phyloP scores from a whole-genome alignment of 352 stramenopile genomes.

The Pythium plurisporium region DNA sequence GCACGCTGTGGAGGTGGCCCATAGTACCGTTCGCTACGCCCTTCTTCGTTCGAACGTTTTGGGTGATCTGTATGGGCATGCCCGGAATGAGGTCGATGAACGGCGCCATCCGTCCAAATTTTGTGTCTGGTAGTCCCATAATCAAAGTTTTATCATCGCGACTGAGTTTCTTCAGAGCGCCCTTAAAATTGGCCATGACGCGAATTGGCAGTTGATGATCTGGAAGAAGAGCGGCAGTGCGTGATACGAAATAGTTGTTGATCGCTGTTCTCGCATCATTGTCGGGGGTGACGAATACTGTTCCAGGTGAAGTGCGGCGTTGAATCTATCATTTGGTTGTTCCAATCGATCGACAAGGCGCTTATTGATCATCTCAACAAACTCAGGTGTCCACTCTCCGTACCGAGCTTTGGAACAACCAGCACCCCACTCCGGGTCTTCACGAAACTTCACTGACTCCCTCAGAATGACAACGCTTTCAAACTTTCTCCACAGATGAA shows the following conservation, averaged over 20 bases:
- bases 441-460: constrained; percentile 23
- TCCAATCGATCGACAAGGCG: background rate
- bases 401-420: constrained; percentile 22
- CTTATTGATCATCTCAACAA: constrained; percentile 20
- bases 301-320: too few relatives aligned
- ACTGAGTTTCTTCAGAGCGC: constrained; percentile 6
- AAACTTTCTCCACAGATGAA: constrained; percentile 9
- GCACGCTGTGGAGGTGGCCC: background rate
- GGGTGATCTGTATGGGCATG: constrained; percentile 17
- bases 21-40: constrained; percentile 12
- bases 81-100: constrained; percentile 7
- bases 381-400: constrained; percentile 20
- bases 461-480: constrained; percentile 11
- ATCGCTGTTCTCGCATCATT: constrained; percentile 2
- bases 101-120: constrained; percentile 8
- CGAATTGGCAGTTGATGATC: background rate
- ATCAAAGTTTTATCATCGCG: background rate
- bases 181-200: constrained; percentile 9
- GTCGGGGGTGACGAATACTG: constrained; percentile 8
- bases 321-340: constrained; percentile 22
- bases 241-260: constrained; percentile 5
- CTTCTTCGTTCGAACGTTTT: constrained; percentile 14
- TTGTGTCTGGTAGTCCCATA: constrained; percentile 9
- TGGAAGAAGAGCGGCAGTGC: constrained; percentile 3
- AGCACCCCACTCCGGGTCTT: constrained; percentile 24